Evolutionary conservation across 2,329 filamentous ascomycete species (phyloP).

Genomic region (Fusarium proliferatum): DNA sequence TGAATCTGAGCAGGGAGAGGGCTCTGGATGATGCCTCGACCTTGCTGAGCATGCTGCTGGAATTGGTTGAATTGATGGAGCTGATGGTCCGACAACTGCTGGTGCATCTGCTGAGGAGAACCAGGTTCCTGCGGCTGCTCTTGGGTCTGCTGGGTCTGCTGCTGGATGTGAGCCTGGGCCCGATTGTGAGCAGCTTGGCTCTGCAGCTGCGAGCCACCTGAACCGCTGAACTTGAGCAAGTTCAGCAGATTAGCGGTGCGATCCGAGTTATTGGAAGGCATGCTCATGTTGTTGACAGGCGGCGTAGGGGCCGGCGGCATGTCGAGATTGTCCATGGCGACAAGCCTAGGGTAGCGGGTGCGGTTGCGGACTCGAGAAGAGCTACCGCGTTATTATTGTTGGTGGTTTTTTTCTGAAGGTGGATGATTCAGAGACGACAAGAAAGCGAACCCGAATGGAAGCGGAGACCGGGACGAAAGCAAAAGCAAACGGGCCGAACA

Average conservation of each 20-base stretch:
- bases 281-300: slow-evolving; percentile 54
- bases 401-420: slow-evolving; percentile 1
- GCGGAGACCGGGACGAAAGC: slow-evolving; percentile 41
- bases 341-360: slow-evolving; percentile 32
- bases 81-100: slow-evolving; percentile 43
- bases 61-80: slow-evolving; percentile 44
- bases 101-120: slow-evolving; percentile 37
- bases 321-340: slow-evolving; percentile 50
- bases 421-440: slow-evolving; percentile 23
- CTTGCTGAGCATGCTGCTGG: slow-evolving; percentile 44
- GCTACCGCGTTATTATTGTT: slow-evolving; percentile 27
- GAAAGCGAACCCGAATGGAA: slow-evolving; percentile 22
- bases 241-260: slow-evolving; percentile 68
- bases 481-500: slow-evolving; percentile 40
- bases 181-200: slow-evolving; percentile 46
- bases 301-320: slow-evolving; percentile 65
- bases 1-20: slow-evolving; percentile 59
- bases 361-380: slow-evolving; percentile 40
- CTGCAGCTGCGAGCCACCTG: slow-evolving; percentile 50
- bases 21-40: slow-evolving; percentile 34
- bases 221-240: slow-evolving; percentile 69
- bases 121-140: slow-evolving; percentile 31
- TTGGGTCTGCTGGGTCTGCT: slow-evolving; percentile 33
- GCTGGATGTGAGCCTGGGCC: slow-evolving; percentile 15
- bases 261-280: slow-evolving; percentile 55